phyloP scores from a whole-genome alignment of 768 basidiomycete genomes.

The Inosperma sp. region DNA sequence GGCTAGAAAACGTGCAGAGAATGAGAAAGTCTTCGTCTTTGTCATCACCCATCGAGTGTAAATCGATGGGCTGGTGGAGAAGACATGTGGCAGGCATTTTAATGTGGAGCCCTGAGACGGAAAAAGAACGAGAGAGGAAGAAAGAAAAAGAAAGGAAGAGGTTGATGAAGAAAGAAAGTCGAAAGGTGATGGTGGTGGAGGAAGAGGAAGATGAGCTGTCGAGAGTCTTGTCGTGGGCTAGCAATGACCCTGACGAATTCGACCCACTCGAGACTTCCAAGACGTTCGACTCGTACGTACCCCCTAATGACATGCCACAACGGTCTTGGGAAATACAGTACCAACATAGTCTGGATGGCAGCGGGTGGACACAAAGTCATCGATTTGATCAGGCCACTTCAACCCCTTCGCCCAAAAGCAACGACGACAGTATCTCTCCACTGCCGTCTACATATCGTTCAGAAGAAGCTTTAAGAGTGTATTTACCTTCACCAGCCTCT shows the following conservation, averaged over 20 bases:
- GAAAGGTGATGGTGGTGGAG: neutral
- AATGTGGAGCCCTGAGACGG: constrained; percentile 6
- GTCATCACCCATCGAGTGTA: constrained; percentile 5
- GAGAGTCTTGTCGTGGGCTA: constrained; percentile 2
- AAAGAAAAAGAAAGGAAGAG: constrained; percentile 8
- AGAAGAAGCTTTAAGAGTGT: constrained; percentile 8
- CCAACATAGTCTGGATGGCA: neutral
- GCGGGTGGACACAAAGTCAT: neutral
- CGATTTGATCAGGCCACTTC: neutral
- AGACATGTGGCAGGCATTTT: constrained; percentile 9
- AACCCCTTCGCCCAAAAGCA: neutral
- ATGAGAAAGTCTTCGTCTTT: neutral
- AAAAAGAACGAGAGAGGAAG: constrained; percentile 16
- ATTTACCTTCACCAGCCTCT: constrained; percentile 8
- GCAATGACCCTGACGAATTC: constrained; percentile 9
- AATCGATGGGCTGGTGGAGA: constrained; percentile 9
- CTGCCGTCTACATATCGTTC: constrained; percentile 2
- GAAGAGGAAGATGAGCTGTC: neutral
- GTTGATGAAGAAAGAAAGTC: constrained; percentile 5
- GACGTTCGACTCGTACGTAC: constrained; percentile 7
- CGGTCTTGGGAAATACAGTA: neutral
- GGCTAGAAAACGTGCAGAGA: neutral
- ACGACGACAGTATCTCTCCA: neutral
- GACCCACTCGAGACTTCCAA: constrained; percentile 6
- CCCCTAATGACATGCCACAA: neutral